Evolutionary conservation across 2,329 filamentous ascomycete genomes (phyloP).

Genomic region (Aspergillus fumigatus): DNA sequence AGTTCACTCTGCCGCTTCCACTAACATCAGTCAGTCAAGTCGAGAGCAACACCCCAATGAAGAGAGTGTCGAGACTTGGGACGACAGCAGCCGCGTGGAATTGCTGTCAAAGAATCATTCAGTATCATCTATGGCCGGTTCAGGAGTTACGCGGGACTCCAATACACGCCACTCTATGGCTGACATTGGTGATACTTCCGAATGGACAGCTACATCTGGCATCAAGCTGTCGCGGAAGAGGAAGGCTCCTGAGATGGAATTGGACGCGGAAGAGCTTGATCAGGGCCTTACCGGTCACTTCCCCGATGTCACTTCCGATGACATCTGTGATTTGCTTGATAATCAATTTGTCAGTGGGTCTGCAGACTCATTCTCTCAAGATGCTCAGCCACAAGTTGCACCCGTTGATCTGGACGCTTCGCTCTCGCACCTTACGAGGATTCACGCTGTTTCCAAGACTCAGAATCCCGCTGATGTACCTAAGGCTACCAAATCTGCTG

Average conservation of each 20-base stretch:
- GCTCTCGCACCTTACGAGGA: slow-evolving; percentile 11
- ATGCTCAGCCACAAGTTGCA: slow-evolving; percentile 22
- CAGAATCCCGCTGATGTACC: not conserved
- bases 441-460: slow-evolving; percentile 1
- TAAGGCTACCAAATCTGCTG: slow-evolving; percentile 5
- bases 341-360: not conserved
- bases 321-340: slow-evolving; percentile 1
- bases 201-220: not conserved
- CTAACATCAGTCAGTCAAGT: not conserved
- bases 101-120: not conserved
- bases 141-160: not conserved
- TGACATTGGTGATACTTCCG: slow-evolving; percentile 12
- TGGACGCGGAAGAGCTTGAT: not conserved
- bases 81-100: not conserved
- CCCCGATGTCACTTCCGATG: not conserved
- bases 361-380: slow-evolving; percentile 12
- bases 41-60: not conserved
- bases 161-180: slow-evolving; percentile 14
- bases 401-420: slow-evolving; percentile 9
- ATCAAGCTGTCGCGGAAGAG: slow-evolving; percentile 18
- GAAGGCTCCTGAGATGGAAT: slow-evolving; percentile 27
- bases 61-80: not conserved
- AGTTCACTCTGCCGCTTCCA: not conserved
- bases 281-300: not conserved
- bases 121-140: not conserved